Conservation (phyloP, 495 filamentous ascomycete species). For the Lepraria neglecta region DNA sequence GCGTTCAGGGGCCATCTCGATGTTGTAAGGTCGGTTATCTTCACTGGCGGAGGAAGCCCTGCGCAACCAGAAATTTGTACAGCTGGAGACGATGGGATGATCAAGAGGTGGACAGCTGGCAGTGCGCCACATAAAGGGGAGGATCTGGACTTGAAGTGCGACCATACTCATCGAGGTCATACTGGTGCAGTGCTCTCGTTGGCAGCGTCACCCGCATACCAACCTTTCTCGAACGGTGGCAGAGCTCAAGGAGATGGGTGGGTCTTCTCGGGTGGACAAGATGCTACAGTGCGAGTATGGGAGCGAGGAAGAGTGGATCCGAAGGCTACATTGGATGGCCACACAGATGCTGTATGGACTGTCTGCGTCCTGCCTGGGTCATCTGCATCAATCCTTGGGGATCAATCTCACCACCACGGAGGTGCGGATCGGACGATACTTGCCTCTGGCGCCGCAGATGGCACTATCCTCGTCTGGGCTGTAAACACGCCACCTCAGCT, state of each 20-base stretch:
- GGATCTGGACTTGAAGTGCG: slow-evolving; percentile 83
- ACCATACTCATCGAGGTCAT: slow-evolving; percentile 93
- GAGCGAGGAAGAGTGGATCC: slow-evolving; percentile 89
- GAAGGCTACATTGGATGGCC: slow-evolving; percentile 88
- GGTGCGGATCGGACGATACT: slow-evolving; percentile 77
- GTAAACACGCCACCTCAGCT: slow-evolving; percentile 85
- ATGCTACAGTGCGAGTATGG: slow-evolving; percentile 90
- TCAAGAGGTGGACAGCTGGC: slow-evolving; percentile 82
- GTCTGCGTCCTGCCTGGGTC: slow-evolving; percentile 90
- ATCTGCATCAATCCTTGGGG: slow-evolving; percentile 68
- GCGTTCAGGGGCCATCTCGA: slow-evolving; percentile 89
- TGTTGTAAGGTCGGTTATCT: slow-evolving; percentile 86
- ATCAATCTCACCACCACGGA: slow-evolving; percentile 58
- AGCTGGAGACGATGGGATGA: slow-evolving; percentile 86
- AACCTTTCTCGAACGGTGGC: slow-evolving; percentile 82
- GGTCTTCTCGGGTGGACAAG: slow-evolving; percentile 96
- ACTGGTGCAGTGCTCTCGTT: slow-evolving; percentile 81
- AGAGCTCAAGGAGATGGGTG: slow-evolving; percentile 83
- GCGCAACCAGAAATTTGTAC: slow-evolving; percentile 96
- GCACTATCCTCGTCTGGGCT: slow-evolving; percentile 87
- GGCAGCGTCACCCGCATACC: slow-evolving; percentile 75
- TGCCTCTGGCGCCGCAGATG: slow-evolving; percentile 89
- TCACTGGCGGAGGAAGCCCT: slow-evolving; percentile 89
- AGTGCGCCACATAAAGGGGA: slow-evolving; percentile 41
- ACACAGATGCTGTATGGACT: slow-evolving; percentile 93